phyloP scores from a whole-genome alignment of 495 filamentous ascomycete genomes.

The Trichocladium antarcticum region DNA sequence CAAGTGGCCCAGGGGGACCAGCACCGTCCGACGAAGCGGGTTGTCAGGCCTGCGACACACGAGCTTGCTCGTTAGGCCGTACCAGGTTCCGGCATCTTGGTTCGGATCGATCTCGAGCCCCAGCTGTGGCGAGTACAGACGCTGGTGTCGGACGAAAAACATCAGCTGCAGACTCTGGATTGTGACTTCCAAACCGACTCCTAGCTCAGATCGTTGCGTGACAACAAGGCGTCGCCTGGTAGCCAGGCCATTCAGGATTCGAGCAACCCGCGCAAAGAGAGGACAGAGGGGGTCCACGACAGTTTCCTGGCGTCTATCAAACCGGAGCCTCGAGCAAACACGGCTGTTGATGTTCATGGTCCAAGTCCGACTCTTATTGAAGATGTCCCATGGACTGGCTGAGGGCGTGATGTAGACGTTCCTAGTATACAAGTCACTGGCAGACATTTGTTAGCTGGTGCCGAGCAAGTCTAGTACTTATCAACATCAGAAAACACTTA shows the following conservation, averaged over 20 bases:
- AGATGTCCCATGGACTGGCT: constrained; percentile 31
- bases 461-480: too few relatives aligned
- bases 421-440: constrained; percentile 28
- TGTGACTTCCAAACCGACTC: constrained; percentile 24
- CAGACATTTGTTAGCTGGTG: background rate
- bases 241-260: constrained; percentile 29
- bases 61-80: constrained; percentile 38
- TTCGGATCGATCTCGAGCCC: constrained; percentile 39
- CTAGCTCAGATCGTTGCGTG: constrained; percentile 20
- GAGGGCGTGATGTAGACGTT: constrained; percentile 43
- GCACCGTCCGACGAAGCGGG: constrained; percentile 24
- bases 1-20: constrained; percentile 27
- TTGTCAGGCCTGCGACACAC: constrained; percentile 29
- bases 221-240: constrained; percentile 26
- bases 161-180: constrained; percentile 31
- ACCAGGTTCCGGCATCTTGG: constrained; percentile 41
- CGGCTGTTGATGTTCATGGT: constrained; percentile 18
- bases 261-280: constrained; percentile 23
- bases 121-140: constrained; percentile 36
- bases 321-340: constrained; percentile 8
- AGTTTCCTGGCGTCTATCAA: background rate
- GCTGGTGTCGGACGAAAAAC: constrained; percentile 23
- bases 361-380: constrained; percentile 19
- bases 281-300: constrained; percentile 24
- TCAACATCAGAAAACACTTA: background rate